Base-by-base conservation (phyloP, 1,284 basidiomycete genomes). In the Wallemia hederae region DNA sequence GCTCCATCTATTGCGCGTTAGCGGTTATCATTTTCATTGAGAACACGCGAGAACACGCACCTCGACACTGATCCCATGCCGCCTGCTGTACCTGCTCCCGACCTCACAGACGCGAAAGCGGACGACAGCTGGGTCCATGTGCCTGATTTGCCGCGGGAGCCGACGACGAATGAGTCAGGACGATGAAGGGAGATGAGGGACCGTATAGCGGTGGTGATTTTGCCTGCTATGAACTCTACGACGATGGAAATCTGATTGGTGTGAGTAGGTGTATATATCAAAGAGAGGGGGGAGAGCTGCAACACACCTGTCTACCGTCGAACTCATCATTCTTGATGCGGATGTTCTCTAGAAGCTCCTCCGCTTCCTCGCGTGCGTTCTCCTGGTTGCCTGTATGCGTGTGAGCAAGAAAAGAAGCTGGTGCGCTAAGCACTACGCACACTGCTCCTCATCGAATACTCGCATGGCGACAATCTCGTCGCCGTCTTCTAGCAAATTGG, bases 1-100 rank as follows among this genome's bases (percentile, higher is more conserved):
- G 25, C 56, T 27, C 56, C 56, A 58, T 26, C 56, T 58, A 22
- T 2, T 9, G 15, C 11, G n/a, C 15, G n/a, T 26, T n/a, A 58
- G 27, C 7, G 27, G 25, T 25, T 14, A 11, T 14, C 33, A 11
- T n/a, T 9, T 26, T 26, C 7, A 26, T 9, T 26, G 14, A 58
- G 56, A 11, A 7, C 14, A 9, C 17, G 5, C 9, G 7, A 28
- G n/a, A 7, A 15, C 2, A 58, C 56, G 2, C 14, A 58, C 56
- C 56, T 26, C 56, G 56, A 58, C 14, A 58, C 56, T 15, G 25
- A 27, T n/a, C 56, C 56, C 56, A 58, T 58, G 15, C 56, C 56
- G 25, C 56, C 56, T 24, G 24, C 24, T 7, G 56, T 27, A 3
- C 56, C 56, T 9, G 25, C 19, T 9, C 56, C 56, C 17, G 25